Conservation (phyloP, 1,139 yeast species). For the Candida tetrigidarum region DNA sequence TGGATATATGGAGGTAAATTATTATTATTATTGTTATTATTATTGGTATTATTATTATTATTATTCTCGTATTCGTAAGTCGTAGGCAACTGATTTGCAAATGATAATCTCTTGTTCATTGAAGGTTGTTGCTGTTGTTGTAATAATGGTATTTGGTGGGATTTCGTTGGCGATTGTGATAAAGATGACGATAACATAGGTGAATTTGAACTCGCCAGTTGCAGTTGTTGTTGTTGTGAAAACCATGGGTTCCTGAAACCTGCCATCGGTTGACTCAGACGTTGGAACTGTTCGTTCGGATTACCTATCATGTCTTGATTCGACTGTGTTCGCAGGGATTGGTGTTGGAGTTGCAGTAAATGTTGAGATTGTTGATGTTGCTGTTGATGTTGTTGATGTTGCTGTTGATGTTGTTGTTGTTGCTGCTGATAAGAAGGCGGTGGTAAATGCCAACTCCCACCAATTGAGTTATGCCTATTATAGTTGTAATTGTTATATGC, state of each 20-base stretch:
- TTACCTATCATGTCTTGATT: conserved; percentile 6
- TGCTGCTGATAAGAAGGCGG: conserved; percentile 25
- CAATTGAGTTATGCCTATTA: conserved; percentile 46
- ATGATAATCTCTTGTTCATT: conserved; percentile 38
- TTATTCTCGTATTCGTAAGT: conserved; percentile 49
- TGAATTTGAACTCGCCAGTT: conserved; percentile 3
- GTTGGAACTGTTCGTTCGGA: conserved; percentile 20
- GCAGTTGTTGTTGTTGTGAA: conserved; percentile 25
- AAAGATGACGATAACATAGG: conserved; percentile 15
- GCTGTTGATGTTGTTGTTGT: conserved; percentile 14
- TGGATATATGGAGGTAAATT: conserved; percentile 37
- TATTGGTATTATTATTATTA: too few species aligned
- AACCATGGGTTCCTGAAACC: conserved; percentile 55
- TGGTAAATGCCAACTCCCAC: conserved; percentile 47
- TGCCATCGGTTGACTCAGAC: conserved; percentile 17
- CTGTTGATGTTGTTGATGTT: conserved; percentile 14
- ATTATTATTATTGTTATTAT: conserved; percentile 3
- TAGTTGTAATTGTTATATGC: conserved; percentile 25
- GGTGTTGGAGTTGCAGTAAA: conserved; percentile 18
- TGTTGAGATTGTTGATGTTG: conserved; percentile 16
- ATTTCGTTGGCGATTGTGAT: conserved; percentile 37
- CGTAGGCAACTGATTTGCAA: conserved; percentile 52
- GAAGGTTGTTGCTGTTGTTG: conserved; percentile 29
- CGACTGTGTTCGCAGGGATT: conserved; percentile 18
- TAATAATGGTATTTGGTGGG: conserved; percentile 28